Base-by-base conservation (phyloP, 2,329 filamentous ascomycete genomes). In the Emergomyces orientalis region DNA sequence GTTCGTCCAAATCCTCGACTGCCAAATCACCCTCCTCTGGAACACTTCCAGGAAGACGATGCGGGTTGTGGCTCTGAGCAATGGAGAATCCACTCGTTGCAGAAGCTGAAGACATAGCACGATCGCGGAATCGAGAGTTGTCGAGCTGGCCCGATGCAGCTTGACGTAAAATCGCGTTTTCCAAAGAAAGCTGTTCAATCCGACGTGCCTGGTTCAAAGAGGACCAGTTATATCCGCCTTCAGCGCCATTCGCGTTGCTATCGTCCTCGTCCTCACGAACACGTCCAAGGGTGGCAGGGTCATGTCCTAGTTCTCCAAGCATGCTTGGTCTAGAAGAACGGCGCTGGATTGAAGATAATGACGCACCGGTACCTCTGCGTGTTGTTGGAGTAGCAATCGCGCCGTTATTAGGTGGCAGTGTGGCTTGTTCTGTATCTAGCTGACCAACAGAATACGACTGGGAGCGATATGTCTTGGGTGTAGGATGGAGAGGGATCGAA, bases 381-480 rank as follows among this genome's bases (percentile, higher is more conserved):
- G 68, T 69, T 49, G 70, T 67, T 4, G 71, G 64, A 37, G 70
- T 69, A 25, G 72, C 67, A 25, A 65, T 63, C 49, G 69, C 64
- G 8, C 71, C 66, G 63, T 73, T 75, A 51, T 68, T 73, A n/a
- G 73, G 69, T 63, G 74, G 69, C 25, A 75, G 62, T 30, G 67
- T 71, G 19, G 74, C 61, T 27, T 72, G 71, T 63, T 93, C 89
- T 0, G 87, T 83, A 61, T 96, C 91, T 65, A 91, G 80, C 73
- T 97, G 92, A 4, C 92, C 92, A 57, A 96, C 93, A 0, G 93
- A 97, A 75, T 97, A 97, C 4, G 94, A 97, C 75, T 97, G 91
- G 6, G 94, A 99, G 52, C 94, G 87, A 70, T 96, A 94, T 0
- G 90, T 91, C 75, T 97, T 97, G 1, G 90, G 90, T 0, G 90